A percentile compares a stretch with the other conserved stretches of the same genome.
Conservation (phyloP, 1,284 basidiomycete species). For the Exsudoporus floridanus region DNA sequence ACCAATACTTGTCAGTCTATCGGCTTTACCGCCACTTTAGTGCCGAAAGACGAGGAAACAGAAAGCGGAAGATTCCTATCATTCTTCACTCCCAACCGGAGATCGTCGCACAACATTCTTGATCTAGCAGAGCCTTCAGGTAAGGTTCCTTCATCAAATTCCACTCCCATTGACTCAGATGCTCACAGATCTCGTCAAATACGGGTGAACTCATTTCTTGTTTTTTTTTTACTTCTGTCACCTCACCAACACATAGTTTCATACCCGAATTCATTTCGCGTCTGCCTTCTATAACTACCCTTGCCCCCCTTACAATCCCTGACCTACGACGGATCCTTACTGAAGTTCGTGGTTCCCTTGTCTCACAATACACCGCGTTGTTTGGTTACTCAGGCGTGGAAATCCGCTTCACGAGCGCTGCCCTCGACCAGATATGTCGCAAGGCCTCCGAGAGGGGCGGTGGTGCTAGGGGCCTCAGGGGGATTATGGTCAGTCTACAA, state of each 20-base stretch:
- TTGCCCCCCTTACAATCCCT: slow-evolving; percentile 67
- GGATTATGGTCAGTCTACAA: slow-evolving; percentile 70
- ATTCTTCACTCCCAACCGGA: slow-evolving; percentile 74
- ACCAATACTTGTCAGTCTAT: slow-evolving; percentile 60
- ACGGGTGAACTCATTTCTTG: slow-evolving; percentile 53
- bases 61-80: slow-evolving; percentile 42
- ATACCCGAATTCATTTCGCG: slow-evolving; percentile 96
- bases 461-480: slow-evolving; percentile 85
- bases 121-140: slow-evolving; percentile 70
- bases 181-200: slow-evolving; percentile 73
- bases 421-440: slow-evolving; percentile 74
- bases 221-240: slow-evolving; percentile 7
- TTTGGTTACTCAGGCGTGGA: slow-evolving; percentile 82
- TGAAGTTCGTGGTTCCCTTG: slow-evolving; percentile 86
- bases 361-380: slow-evolving; percentile 85
- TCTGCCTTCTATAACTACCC: slow-evolving; percentile 82
- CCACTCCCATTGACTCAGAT: slow-evolving; percentile 5
- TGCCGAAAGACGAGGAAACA: slow-evolving; percentile 41
- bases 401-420: slow-evolving; percentile 75
- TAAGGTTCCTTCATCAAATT: slow-evolving; percentile 26
- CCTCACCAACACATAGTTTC: slow-evolving; percentile 48
- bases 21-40: slow-evolving; percentile 77
- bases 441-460: slow-evolving; percentile 80
- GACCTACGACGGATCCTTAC: slow-evolving; percentile 90
- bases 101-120: slow-evolving; percentile 49